Evolutionary conservation across 1,284 basidiomycete genomes (phyloP), one percentile per base, ranked within the genome.

Genomic region (Mycosarcoma maydis): DNA sequence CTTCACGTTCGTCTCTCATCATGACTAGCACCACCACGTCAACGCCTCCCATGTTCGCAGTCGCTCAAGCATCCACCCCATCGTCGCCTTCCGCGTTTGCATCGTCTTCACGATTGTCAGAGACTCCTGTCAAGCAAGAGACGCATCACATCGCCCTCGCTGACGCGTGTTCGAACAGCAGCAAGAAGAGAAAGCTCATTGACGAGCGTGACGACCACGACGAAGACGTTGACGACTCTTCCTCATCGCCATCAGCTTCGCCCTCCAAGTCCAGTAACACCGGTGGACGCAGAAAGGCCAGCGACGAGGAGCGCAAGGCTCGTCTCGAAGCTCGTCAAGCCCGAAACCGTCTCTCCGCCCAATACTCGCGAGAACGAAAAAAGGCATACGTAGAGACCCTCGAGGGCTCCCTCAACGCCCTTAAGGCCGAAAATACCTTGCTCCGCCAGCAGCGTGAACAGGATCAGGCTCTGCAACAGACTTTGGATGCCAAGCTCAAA

Each of bases 331-430:
- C 79, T 26, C 64, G 79, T 17, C 78, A 80, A 41, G 73, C 72
- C n/a, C 72, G 79, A 13, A 81, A 81, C 52, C 73, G 79, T 36
- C 72, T 75, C 42, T 78, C 77, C 17, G 79, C 79, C 11, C 79
- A 81, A 39, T 67, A 75, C 43, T 77, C 75, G 47, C 67, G 79
- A 22, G 73, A 81, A 44, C 72, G 75, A 45, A 80, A 80, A 52
- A 81, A 80, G 59, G 74, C 69, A 1, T 69, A 79, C 44, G 51
- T 77, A 26, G 73, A 72, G 32, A 55, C 67, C 36, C 64, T 81
- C 39, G 79, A 81, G 41, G 47, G 50, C 20, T 68, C 73, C 4
- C 33, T 76, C 37, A 62, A 58, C 26, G 20, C 48, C 3, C 59
- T 78, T 19, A 69, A 62, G 24, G 40, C 43, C 6, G 75, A 77